Conservation (phyloP, 495 filamentous ascomycete species). For the Bacidia rubella region DNA sequence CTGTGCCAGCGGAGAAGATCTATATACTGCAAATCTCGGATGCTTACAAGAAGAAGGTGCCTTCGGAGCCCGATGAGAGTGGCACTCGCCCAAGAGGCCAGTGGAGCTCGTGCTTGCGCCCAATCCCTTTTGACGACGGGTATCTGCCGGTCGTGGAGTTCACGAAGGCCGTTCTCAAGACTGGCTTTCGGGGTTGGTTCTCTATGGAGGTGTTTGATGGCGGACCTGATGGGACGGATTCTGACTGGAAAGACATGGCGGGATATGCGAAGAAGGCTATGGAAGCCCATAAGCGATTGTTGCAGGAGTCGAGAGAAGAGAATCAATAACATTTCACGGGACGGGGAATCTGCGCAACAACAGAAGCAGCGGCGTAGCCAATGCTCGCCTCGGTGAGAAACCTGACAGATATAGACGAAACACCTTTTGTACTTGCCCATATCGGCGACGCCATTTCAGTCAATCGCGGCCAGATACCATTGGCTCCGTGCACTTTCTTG, state of each 20-base stretch:
- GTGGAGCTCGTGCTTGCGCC: conserved; percentile 63
- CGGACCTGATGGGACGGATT: conserved; percentile 41
- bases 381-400: too few relatives aligned
- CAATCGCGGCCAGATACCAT: too few relatives aligned
- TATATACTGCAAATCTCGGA: conserved; percentile 67
- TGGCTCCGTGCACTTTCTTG: too few relatives aligned
- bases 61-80: conserved; percentile 30
- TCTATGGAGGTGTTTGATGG: conserved; percentile 68
- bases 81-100: conserved; percentile 44
- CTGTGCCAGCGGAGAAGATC: conserved; percentile 57
- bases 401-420: too few relatives aligned
- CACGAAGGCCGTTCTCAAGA: conserved; percentile 49
- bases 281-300: conserved; percentile 38
- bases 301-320: conserved; percentile 30
- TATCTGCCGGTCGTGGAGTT: conserved; percentile 60
- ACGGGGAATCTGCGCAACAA: too few relatives aligned
- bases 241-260: conserved; percentile 42
- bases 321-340: too few relatives aligned
- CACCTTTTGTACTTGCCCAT: too few relatives aligned
- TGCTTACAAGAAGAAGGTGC: conserved; percentile 49
- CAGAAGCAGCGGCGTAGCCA: too few relatives aligned
- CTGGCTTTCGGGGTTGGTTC: conserved; percentile 61
- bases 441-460: too few relatives aligned
- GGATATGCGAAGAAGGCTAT: conserved; percentile 47
- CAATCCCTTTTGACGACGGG: conserved; percentile 56